These are phyloP conservation scores for Alternaria atra DNA, from an alignment of 2,329 filamentous ascomycete genomes.

Conservation along the genomic window DNA sequence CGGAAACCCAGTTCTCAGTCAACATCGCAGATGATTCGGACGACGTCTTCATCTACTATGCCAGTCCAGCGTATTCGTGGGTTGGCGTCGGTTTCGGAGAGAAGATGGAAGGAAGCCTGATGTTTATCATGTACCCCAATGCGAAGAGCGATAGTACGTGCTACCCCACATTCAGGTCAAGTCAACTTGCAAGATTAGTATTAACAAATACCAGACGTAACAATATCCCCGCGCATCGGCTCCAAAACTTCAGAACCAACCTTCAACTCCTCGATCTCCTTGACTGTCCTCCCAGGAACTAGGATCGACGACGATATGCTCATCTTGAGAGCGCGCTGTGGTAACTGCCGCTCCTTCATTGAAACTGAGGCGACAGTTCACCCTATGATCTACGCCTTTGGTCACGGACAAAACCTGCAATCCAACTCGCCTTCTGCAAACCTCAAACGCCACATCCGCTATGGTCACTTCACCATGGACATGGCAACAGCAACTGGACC, in stretches of 20 bases:
- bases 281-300: constrained; percentile 44
- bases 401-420: constrained; percentile 37
- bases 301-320: constrained; percentile 49
- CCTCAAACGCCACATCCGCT: constrained; percentile 51
- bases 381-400: constrained; percentile 56
- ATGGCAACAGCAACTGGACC: constrained; percentile 50
- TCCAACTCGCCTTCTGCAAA: constrained; percentile 45
- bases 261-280: constrained; percentile 35
- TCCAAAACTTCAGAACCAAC: constrained; percentile 49
- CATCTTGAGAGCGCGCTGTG: constrained; percentile 50
- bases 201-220: constrained; percentile 42
- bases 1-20: constrained; percentile 49
- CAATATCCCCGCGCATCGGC: constrained; percentile 49
- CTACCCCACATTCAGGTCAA: background rate
- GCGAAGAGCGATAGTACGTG: constrained; percentile 44
- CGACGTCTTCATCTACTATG: constrained; percentile 49
- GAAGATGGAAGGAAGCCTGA: constrained; percentile 55
- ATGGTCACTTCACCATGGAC: constrained; percentile 54
- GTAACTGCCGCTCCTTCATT: constrained; percentile 50
- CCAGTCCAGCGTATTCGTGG: constrained; percentile 54
- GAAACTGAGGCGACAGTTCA: constrained; percentile 43
- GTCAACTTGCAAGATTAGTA: background rate
- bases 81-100: constrained; percentile 56
- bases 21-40: constrained; percentile 44
- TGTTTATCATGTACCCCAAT: constrained; percentile 56